These are phyloP conservation scores for Penicillium rolfsii DNA, from an alignment of 2,329 filamentous ascomycete genomes.

Conservation along the genomic window DNA sequence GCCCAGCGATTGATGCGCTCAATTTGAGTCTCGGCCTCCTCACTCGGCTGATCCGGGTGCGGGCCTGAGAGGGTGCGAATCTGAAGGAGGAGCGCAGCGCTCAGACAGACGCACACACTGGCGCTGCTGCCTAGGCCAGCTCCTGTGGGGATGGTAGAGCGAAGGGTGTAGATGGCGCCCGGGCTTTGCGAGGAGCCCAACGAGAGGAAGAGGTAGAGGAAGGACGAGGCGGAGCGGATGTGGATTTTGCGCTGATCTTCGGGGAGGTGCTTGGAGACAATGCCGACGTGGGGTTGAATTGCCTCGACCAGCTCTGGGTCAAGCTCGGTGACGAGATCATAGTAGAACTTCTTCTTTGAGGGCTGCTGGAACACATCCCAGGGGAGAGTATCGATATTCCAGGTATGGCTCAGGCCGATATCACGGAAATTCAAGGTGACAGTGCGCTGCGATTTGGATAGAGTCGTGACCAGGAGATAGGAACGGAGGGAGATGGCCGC, in stretches of 20 bases:
- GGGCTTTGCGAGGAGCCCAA: constrained; percentile 78
- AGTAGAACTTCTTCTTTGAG: constrained; percentile 91
- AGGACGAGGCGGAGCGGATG: constrained; percentile 76
- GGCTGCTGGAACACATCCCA: constrained; percentile 81
- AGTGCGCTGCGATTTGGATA: constrained; percentile 88
- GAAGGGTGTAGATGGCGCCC: constrained; percentile 83
- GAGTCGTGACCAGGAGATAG: constrained; percentile 91
- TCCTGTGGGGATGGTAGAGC: constrained; percentile 90
- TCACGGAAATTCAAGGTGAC: constrained; percentile 89
- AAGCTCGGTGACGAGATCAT: constrained; percentile 80
- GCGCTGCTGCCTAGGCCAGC: constrained; percentile 91
- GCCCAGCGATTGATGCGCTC: constrained; percentile 98
- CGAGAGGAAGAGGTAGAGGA: constrained; percentile 91
- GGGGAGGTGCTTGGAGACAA: constrained; percentile 68
- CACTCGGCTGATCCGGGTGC: constrained; percentile 84
- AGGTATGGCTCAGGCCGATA: constrained; percentile 84
- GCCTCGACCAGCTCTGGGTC: constrained; percentile 81
- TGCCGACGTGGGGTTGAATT: constrained; percentile 75
- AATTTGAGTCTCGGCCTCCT: constrained; percentile 86
- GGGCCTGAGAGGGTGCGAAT: constrained; percentile 86
- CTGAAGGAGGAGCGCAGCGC: constrained; percentile 81
- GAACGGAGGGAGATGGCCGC: constrained; percentile 93
- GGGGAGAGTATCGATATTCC: constrained; percentile 89
- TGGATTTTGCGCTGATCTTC: constrained; percentile 82
- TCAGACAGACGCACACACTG: constrained; percentile 88